phyloP scores from a whole-genome alignment of 192 early-diverging fungal species.

The Pilaira anomala region DNA sequence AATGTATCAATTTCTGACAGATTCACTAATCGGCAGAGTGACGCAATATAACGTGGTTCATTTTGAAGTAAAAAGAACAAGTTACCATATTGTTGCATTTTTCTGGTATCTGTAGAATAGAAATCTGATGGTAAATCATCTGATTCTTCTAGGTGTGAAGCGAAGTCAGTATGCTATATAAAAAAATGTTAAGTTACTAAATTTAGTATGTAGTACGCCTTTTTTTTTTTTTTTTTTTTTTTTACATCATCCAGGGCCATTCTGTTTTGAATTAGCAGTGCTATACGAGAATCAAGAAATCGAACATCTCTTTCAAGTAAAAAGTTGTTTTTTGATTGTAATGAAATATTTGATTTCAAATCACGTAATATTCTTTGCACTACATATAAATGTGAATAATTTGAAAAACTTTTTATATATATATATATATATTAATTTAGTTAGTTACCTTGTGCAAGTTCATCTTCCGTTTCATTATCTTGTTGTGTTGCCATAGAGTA shows the following conservation, averaged over 20 bases:
- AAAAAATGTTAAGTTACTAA: not conserved
- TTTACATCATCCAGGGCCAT: constrained; percentile 86
- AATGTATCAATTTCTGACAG: constrained; percentile 88
- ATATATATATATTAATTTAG: not conserved
- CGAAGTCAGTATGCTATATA: constrained; percentile 70
- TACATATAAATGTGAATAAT: too few relatives aligned
- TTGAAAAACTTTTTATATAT: constrained; percentile 12
- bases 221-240: constrained; percentile 23
- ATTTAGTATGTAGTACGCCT: not conserved
- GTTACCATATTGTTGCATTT: constrained; percentile 82
- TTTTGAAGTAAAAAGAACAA: constrained; percentile 90
- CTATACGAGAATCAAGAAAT: constrained; percentile 88
- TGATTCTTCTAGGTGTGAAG: constrained; percentile 65
- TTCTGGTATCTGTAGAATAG: constrained; percentile 72
- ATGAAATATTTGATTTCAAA: constrained; percentile 85
- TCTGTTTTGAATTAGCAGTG: constrained; percentile 87
- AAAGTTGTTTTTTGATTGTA: constrained; percentile 95
- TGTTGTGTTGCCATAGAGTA: constrained; percentile 88
- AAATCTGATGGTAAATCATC: constrained; percentile 31
- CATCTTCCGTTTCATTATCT: constrained; percentile 91
- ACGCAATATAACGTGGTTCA: constrained; percentile 86
- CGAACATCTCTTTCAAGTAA: constrained; percentile 89
- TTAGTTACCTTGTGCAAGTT: constrained; percentile 79
- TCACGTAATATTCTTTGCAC: constrained; percentile 83
- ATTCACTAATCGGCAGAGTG: constrained; percentile 74